phyloP scores from a whole-genome alignment of 345 rosid species.

The Luvunga scandens region DNA sequence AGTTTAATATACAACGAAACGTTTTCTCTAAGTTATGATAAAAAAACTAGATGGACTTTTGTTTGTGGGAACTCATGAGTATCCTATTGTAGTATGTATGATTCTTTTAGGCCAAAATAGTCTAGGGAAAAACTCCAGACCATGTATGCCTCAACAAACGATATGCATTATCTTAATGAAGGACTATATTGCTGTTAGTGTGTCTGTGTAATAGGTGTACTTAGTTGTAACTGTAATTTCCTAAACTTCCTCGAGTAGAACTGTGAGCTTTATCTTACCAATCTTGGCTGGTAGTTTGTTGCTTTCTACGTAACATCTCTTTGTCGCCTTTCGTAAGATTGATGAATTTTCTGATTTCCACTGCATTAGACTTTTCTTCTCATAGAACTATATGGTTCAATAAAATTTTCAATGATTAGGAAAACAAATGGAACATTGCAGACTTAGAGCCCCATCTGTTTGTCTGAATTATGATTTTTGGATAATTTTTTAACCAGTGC shows the following conservation, averaged over 20 bases:
- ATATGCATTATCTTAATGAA: neutral
- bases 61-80: neutral
- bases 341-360: neutral
- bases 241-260: neutral
- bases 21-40: neutral
- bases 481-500: neutral
- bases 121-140: neutral
- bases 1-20: neutral
- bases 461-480: too few species aligned
- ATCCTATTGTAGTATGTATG: neutral
- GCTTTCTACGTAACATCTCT: neutral
- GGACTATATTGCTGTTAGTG: constrained; percentile 3
- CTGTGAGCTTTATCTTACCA: neutral
- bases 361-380: neutral
- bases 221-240: neutral
- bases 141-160: neutral
- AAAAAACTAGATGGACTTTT: neutral
- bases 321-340: neutral
- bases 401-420: neutral
- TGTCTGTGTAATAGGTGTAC: neutral
- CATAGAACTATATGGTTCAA: neutral
- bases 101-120: neutral
- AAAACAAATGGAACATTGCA: neutral
- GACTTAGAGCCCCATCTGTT: neutral
- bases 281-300: neutral